phyloP scores from a whole-genome alignment of 1,284 basidiomycete species.

The Kwoniella shivajii region DNA sequence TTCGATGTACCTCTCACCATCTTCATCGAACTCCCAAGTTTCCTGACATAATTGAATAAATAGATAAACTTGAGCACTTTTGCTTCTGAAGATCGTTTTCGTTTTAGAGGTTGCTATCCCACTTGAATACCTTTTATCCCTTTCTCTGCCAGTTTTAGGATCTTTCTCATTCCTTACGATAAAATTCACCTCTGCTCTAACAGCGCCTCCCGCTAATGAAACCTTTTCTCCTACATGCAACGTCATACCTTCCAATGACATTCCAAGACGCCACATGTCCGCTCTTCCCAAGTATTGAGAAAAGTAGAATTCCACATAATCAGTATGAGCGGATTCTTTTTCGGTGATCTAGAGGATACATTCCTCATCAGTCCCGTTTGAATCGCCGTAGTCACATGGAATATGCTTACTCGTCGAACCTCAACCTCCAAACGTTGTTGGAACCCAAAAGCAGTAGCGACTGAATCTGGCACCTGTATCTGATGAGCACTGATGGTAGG shows the following conservation, averaged over 20 bases:
- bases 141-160: slow-evolving; percentile 21
- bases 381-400: slow-evolving; percentile 44
- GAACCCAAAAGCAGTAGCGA: slow-evolving; percentile 50
- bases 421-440: slow-evolving; percentile 52
- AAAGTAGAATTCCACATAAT: slow-evolving; percentile 85
- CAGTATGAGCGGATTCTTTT: slow-evolving; percentile 61
- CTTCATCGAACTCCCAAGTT: slow-evolving; percentile 95
- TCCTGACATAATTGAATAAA: slow-evolving; percentile 96
- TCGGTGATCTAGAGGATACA: slow-evolving; percentile 63
- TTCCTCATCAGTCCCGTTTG: slow-evolving; percentile 6
- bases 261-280: slow-evolving; percentile 87
- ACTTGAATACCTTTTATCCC: slow-evolving; percentile 62
- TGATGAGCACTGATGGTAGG: slow-evolving; percentile 41
- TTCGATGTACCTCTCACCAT: slow-evolving; percentile 93
- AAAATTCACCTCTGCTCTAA: slow-evolving; percentile 74
- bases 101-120: slow-evolving; percentile 80
- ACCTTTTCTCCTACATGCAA: slow-evolving; percentile 64
- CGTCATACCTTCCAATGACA: slow-evolving; percentile 62
- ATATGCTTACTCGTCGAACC: slow-evolving; percentile 40
- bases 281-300: slow-evolving; percentile 90
- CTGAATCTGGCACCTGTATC: slow-evolving; percentile 47
- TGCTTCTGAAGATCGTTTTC: slow-evolving; percentile 84
- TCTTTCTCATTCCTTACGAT: slow-evolving; percentile 58
- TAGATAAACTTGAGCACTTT: slow-evolving; percentile 81
- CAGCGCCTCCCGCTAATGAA: slow-evolving; percentile 60